These are phyloP conservation scores for Picea sitchensis DNA, from an alignment of 75 land plant species.

Conservation along the genomic window DNA sequence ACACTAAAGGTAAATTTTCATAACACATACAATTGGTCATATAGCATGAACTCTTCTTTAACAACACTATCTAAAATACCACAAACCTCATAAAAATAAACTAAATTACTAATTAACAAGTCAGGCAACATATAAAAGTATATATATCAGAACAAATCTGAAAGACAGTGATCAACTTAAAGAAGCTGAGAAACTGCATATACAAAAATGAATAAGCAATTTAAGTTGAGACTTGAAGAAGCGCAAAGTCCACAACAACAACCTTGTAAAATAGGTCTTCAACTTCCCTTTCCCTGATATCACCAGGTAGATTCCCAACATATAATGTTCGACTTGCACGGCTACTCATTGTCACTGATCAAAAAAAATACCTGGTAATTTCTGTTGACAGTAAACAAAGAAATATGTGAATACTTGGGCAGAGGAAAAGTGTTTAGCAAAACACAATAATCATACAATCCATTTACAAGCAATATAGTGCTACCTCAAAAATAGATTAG, in stretches of 20 bases:
- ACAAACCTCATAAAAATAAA: constrained; percentile 28
- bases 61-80: neutral
- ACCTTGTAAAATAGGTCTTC: constrained; percentile 86
- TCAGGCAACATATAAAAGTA: neutral
- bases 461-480: neutral
- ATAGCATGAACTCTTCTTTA: neutral
- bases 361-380: neutral
- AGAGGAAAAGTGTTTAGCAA: neutral
- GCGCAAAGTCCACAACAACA: constrained; percentile 1
- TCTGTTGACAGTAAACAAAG: neutral
- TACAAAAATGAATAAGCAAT: neutral
- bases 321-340: constrained; percentile 53
- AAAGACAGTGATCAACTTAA: no score
- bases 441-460: neutral
- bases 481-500: neutral
- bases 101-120: constrained; percentile 16
- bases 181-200: neutral
- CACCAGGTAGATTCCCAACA: constrained; percentile 68
- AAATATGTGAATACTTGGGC: neutral
- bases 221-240: neutral
- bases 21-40: neutral
- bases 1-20: neutral
- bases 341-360: constrained; percentile 35
- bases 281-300: constrained; percentile 61
- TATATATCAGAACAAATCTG: no score